Conservation (phyloP, 164 flowering plant genomes). For the Santalum album region DNA sequence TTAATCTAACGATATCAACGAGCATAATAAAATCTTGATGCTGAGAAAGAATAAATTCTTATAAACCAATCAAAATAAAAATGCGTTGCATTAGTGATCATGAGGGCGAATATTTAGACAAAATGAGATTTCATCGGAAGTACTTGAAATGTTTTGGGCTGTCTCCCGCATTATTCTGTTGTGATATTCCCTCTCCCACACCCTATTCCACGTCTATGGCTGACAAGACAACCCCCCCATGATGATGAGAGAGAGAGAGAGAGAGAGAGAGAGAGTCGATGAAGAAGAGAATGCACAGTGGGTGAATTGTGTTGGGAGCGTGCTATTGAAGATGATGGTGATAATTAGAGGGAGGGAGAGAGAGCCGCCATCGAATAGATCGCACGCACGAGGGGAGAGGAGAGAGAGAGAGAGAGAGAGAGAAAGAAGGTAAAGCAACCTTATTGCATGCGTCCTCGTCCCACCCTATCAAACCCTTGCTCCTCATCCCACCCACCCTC, state of each 20-base stretch:
- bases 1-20: too few species aligned
- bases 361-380: too few species aligned
- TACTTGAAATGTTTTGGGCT: constrained; percentile 30
- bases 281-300: background rate
- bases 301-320: constrained; percentile 22
- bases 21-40: too few species aligned
- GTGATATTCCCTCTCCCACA: background rate
- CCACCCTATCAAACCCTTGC: constrained; percentile 14
- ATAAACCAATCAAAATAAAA: too few species aligned
- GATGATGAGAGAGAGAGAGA: constrained; percentile 3
- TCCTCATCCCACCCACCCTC: too few species aligned
- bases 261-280: background rate
- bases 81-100: too few species aligned
- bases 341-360: background rate
- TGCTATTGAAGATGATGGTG: constrained; percentile 48
- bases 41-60: too few species aligned
- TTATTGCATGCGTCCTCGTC: constrained; percentile 19
- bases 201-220: constrained; percentile 4
- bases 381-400: constrained; percentile 11
- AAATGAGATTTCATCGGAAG: too few species aligned
- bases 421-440: constrained; percentile 36
- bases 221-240: constrained; percentile 27
- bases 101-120: too few species aligned
- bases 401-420: constrained; percentile 6
- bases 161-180: constrained; percentile 51